phyloP scores from a whole-genome alignment of 805 yeast species.

The Blastobotrys attinorum region DNA sequence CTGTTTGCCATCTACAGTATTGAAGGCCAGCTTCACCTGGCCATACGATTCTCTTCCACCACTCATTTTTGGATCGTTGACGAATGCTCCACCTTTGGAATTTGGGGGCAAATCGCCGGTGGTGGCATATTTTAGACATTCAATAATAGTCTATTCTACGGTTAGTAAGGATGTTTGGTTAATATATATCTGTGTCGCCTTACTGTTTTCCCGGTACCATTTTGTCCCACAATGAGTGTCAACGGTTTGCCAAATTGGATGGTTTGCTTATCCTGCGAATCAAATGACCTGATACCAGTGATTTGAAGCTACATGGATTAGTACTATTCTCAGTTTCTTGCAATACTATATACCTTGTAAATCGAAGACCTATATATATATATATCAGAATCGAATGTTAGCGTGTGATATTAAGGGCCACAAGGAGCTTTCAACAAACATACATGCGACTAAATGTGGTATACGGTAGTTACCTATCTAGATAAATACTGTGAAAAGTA shows the following conservation, averaged over 20 bases:
- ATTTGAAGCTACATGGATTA: conserved; percentile 48
- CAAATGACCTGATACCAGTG: conserved; percentile 87
- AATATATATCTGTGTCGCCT: too few relatives aligned
- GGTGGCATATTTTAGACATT: conserved; percentile 86
- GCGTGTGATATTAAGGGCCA: too few relatives aligned
- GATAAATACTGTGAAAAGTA: too few relatives aligned
- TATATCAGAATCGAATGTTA: too few relatives aligned
- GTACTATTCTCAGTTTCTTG: too few relatives aligned
- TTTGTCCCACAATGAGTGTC: conserved; percentile 89
- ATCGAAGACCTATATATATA: conserved; percentile 1
- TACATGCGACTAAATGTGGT: too few relatives aligned
- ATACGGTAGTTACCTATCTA: too few relatives aligned
- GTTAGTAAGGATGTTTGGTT: background rate
- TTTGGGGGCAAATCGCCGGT: conserved; percentile 96
- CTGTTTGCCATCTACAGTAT: conserved; percentile 58
- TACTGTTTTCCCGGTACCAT: conserved; percentile 89
- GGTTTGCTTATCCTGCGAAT: conserved; percentile 73
- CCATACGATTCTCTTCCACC: conserved; percentile 76
- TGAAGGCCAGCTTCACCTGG: conserved; percentile 82
- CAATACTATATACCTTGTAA: background rate
- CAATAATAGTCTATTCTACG: conserved; percentile 62
- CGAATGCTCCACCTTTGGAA: conserved; percentile 90
- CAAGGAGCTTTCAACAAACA: too few relatives aligned
- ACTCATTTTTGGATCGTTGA: conserved; percentile 72
- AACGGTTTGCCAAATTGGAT: conserved; percentile 85